phyloP scores from a whole-genome alignment of 441 rosid genomes.

The Erodium chrysanthum region DNA sequence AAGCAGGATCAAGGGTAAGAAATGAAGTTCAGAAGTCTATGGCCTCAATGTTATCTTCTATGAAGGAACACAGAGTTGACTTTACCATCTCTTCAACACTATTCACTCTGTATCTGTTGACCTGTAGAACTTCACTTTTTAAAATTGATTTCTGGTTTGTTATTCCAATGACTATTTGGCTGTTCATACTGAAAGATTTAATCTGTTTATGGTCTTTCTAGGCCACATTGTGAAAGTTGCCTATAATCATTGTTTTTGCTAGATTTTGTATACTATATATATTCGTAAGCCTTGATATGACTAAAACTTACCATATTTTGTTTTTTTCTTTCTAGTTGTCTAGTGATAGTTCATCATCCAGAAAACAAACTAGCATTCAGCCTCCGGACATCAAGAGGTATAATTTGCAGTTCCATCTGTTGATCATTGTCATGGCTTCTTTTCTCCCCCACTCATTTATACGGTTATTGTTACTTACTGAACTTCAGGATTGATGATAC shows the following conservation, averaged over 20 bases:
- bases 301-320: neutral
- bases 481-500: constrained; percentile 42
- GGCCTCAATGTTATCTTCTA: neutral
- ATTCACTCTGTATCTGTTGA: neutral
- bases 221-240: neutral
- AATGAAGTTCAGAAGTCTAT: neutral
- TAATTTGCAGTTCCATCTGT: neutral
- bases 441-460: neutral
- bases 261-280: neutral
- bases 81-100: neutral
- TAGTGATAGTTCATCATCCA: constrained; percentile 46
- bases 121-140: neutral
- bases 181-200: neutral
- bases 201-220: neutral
- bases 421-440: neutral
- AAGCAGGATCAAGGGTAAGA: neutral
- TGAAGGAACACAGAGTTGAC: neutral
- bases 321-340: constrained; percentile 42
- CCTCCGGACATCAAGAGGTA: constrained; percentile 54
- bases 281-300: neutral
- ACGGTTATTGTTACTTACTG: constrained; percentile 14
- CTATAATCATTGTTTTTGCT: neutral
- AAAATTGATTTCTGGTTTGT: neutral
- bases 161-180: neutral
- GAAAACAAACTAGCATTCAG: constrained; percentile 43